phyloP scores from a whole-genome alignment of 148 eudicot genomes.

The Rhododendron ovatum region DNA sequence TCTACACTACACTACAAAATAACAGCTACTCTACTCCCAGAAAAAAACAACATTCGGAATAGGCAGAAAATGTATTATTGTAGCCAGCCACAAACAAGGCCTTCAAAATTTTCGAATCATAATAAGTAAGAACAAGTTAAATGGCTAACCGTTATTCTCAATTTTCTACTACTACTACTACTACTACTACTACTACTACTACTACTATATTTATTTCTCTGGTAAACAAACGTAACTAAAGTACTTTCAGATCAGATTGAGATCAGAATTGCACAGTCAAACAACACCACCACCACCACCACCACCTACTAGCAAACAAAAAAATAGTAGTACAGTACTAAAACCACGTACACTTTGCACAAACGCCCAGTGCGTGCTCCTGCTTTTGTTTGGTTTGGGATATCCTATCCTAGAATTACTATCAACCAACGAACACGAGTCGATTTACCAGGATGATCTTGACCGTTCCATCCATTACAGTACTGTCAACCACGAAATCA shows the following conservation, averaged over 20 bases:
- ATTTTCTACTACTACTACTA: not conserved
- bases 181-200: too few species aligned
- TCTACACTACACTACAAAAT: too few species aligned
- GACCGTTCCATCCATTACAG: slow-evolving; percentile 11
- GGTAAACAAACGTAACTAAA: not conserved
- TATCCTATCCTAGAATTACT: too few species aligned
- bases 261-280: not conserved
- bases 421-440: not conserved
- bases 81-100: not conserved
- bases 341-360: not conserved
- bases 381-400: not conserved
- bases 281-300: not conserved
- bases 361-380: not conserved
- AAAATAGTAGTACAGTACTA: too few species aligned
- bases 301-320: not conserved
- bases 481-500: not conserved
- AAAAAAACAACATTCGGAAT: too few species aligned
- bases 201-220: too few species aligned
- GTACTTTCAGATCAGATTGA: not conserved
- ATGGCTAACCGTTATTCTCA: not conserved
- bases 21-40: too few species aligned
- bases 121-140: not conserved
- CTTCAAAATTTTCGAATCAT: not conserved
- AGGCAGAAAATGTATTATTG: too few species aligned
- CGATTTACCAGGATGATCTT: not conserved